A percentile compares a stretch with the other conserved stretches of the same genome.
These are phyloP conservation scores for Bipolaris victoriae DNA, from an alignment of 2,329 filamentous ascomycete genomes.

Conservation along the genomic window DNA sequence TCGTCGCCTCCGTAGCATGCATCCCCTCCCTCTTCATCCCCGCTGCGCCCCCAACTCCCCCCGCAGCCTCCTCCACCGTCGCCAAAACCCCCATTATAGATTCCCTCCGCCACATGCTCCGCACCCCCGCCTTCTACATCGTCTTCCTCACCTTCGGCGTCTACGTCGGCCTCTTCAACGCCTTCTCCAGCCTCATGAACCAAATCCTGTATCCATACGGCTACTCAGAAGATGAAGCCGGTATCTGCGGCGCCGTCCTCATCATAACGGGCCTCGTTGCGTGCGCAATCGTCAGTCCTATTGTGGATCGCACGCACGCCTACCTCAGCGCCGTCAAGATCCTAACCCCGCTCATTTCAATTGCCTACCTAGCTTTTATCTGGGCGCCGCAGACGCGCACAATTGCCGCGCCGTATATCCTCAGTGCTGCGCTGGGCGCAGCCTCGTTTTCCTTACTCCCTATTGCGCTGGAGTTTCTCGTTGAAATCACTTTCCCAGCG, in stretches of 20 bases:
- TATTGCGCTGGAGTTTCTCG: constrained; percentile 82
- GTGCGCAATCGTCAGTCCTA: constrained; percentile 76
- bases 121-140: constrained; percentile 77
- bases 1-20: constrained; percentile 75
- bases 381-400: constrained; percentile 73
- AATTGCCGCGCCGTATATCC: constrained; percentile 73
- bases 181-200: constrained; percentile 83
- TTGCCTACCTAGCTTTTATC: constrained; percentile 77
- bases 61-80: constrained; percentile 69
- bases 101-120: constrained; percentile 56
- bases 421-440: constrained; percentile 79
- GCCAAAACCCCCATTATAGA: constrained; percentile 59
- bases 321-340: constrained; percentile 76
- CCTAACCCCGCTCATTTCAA: constrained; percentile 74
- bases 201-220: constrained; percentile 88
- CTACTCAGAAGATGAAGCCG: constrained; percentile 82
- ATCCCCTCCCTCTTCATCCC: constrained; percentile 85
- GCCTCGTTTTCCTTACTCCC: constrained; percentile 81
- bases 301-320: constrained; percentile 83
- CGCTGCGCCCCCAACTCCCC: constrained; percentile 75
- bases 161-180: constrained; percentile 95
- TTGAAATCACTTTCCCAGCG: constrained; percentile 85
- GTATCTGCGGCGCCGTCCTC: constrained; percentile 85
- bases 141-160: constrained; percentile 79
- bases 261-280: constrained; percentile 85